These are phyloP conservation scores for Linnemannia elongata DNA, from an alignment of 192 early-diverging fungal genomes.

Conservation along the genomic window DNA sequence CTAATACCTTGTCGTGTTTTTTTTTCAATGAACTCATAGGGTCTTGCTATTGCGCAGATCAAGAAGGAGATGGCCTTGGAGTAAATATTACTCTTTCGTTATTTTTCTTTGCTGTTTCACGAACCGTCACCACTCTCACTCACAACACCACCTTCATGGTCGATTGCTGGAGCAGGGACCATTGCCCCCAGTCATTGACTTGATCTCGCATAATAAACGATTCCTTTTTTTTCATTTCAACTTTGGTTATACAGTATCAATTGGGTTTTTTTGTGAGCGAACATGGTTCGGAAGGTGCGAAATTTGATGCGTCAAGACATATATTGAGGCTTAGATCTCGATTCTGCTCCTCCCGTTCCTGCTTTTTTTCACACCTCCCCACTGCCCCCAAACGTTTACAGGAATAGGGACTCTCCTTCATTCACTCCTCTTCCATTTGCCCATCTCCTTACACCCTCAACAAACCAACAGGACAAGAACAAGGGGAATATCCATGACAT, in stretches of 20 bases:
- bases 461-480: not conserved
- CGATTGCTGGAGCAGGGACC: not conserved
- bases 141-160: not conserved
- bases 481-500: conserved; percentile 40
- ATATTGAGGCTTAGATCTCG: not conserved
- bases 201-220: conserved; percentile 17
- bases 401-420: not conserved
- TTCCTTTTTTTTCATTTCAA: conserved; percentile 15
- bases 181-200: not conserved
- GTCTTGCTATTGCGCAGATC: conserved; percentile 95
- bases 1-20: not conserved
- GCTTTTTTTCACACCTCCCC: conserved; percentile 3
- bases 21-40: conserved; percentile 53
- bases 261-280: not conserved
- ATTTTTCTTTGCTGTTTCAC: not conserved
- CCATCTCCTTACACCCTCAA: not conserved
- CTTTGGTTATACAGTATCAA: not conserved
- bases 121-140: not conserved
- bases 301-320: not conserved
- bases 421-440: not conserved
- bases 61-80: conserved; percentile 92
- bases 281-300: not conserved
- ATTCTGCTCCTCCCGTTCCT: not conserved
- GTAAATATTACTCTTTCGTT: conserved; percentile 31
- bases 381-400: not conserved